Percentiles rank a stretch among this genome's conserved stretches.
phyloP scores from a whole-genome alignment of 2,329 filamentous ascomycete genomes.

The Lachnellula hyalina region DNA sequence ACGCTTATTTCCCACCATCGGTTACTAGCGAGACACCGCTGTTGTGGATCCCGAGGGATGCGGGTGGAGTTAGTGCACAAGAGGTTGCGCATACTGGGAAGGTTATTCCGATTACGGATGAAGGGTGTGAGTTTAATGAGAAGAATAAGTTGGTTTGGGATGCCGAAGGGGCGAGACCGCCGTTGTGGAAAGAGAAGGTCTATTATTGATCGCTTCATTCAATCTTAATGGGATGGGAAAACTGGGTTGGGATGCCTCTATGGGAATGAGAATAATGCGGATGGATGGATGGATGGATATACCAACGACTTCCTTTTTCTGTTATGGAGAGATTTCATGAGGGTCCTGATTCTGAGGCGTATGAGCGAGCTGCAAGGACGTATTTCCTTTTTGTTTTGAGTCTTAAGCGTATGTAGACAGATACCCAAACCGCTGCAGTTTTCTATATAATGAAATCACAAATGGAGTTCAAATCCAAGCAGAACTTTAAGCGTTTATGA shows the following conservation, averaged over 20 bases:
- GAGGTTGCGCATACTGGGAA: conserved; percentile 68
- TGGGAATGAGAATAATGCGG: background rate
- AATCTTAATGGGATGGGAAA: background rate
- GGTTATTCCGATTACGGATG: conserved; percentile 75
- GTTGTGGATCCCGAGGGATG: conserved; percentile 81
- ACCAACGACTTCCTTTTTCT: background rate
- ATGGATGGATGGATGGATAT: background rate
- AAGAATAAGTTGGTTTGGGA: conserved; percentile 62
- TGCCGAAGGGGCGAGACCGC: conserved; percentile 48
- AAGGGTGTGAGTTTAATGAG: conserved; percentile 64
- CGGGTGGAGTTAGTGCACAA: conserved; percentile 67
- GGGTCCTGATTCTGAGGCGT: background rate
- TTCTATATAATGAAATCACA: background rate
- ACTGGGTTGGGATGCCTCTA: too few relatives aligned
- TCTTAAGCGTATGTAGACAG: background rate
- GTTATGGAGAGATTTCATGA: background rate
- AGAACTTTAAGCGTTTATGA: background rate
- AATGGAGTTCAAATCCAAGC: background rate
- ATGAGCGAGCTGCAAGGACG: background rate
- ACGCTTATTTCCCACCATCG: conserved; percentile 71
- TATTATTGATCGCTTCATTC: conserved; percentile 23
- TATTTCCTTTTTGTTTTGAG: background rate
- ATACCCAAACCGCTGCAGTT: background rate
- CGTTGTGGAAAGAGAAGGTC: conserved; percentile 52
- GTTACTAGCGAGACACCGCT: conserved; percentile 58